These are phyloP conservation scores for Seiridium cupressi DNA, from an alignment of 2,329 filamentous ascomycete genomes.

Conservation along the genomic window DNA sequence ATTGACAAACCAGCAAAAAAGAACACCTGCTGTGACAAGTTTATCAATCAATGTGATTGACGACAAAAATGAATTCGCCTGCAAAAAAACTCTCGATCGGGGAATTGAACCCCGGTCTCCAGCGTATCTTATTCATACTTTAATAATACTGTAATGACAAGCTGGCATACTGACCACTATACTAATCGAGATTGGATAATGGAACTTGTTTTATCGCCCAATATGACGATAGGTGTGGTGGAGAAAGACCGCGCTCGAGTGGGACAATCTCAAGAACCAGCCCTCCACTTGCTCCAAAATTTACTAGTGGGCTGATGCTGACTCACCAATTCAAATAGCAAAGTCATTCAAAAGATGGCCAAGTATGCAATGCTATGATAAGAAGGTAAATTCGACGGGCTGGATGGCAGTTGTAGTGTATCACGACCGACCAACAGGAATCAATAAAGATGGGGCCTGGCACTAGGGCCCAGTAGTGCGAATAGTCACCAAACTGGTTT, in stretches of 20 bases:
- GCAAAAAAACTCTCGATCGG: conserved; percentile 6
- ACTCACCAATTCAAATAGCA: no score
- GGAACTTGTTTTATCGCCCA: no score
- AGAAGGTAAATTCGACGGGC: no score
- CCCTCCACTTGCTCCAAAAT: no score
- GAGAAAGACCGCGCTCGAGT: not conserved
- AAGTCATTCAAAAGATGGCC: no score
- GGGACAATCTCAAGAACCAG: not conserved
- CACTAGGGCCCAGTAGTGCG: no score
- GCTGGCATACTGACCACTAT: conserved; percentile 13
- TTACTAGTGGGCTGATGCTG: no score
- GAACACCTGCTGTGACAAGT: not conserved
- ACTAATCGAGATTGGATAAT: conserved; percentile 7
- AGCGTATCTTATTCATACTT: not conserved
- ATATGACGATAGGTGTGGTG: not conserved
- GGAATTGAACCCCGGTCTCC: conserved; percentile 13
- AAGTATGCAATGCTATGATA: no score
- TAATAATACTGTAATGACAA: conserved; percentile 5
- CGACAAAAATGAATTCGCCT: not conserved
- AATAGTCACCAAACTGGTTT: no score
- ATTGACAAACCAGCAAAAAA: not conserved
- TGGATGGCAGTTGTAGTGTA: no score
- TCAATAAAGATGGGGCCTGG: no score
- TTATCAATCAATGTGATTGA: not conserved
- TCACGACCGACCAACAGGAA: no score